Evolutionary conservation across 352 stramenopile species (phyloP).

Genomic region (Globisporangium okanoganense): DNA sequence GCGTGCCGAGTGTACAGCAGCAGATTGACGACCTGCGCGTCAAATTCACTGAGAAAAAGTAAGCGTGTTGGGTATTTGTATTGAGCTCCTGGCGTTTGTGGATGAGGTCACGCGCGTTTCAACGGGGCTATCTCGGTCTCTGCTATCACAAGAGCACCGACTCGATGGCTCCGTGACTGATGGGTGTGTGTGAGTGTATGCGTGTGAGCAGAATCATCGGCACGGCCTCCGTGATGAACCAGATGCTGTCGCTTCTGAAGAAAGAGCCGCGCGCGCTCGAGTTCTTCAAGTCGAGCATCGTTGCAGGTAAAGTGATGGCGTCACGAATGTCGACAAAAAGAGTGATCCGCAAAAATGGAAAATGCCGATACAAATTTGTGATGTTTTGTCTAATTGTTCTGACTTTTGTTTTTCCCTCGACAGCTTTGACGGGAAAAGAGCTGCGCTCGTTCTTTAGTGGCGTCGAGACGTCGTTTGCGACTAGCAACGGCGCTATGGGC

Average conservation of each 20-base stretch:
- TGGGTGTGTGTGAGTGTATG: no score
- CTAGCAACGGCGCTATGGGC: no score
- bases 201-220: constrained; percentile 32
- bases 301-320: constrained; percentile 27
- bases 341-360: background rate
- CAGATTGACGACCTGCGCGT: constrained; percentile 42
- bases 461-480: background rate
- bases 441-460: constrained; percentile 3
- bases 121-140: constrained; percentile 1
- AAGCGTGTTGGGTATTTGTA: constrained; percentile 7
- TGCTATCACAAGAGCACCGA: background rate
- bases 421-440: constrained; percentile 12
- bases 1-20: constrained; percentile 31
- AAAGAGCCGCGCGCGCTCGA: constrained; percentile 34
- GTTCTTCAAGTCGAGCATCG: constrained; percentile 66
- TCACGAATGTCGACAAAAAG: background rate
- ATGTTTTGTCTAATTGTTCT: background rate
- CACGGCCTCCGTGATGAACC: constrained; percentile 37
- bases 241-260: constrained; percentile 42
- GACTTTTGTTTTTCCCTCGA: background rate
- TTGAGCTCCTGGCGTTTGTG: background rate
- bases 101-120: background rate
- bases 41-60: constrained; percentile 55
- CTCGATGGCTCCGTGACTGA: background rate
- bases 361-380: background rate